Evolutionary conservation across 441 rosid species (phyloP), one percentile per base, ranked within the genome.

Genomic region (Omphalea diandra): DNA sequence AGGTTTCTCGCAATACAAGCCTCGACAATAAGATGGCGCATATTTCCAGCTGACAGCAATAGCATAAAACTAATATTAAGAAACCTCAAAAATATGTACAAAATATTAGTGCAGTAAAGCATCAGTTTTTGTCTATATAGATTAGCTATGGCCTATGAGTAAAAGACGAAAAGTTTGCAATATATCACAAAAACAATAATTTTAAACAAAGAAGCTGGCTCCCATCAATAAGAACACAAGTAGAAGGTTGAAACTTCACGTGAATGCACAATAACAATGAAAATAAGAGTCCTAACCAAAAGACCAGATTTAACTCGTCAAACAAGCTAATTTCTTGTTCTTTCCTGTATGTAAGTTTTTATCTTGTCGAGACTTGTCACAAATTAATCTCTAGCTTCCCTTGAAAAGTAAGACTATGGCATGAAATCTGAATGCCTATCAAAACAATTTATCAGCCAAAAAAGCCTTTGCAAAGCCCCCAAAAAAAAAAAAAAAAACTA

Each of bases 21-120:
- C 86, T 96, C 98, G 66, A 93, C 97, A 72, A 96, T 85, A 75
- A 96, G 88, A 88, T 96, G 99, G 32, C 90, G 88, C 99, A 93
- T 82, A 86, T 91, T 90, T 75, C 98, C 99, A 79, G 91, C 99
- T 96, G 90, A 68, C 55, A 72, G 47, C 22, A 65, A 64, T 15
- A 41, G 26, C 57, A 77, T 65, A 77, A 60, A 78, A 73, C 63
- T 72, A 12, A 53, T 73, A 69, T 74, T 68, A 80, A 70, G 56
- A 71, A 67, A 32, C 68, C 68, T 64, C 59, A 65, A 15, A 31
- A 52, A 1, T 6, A 64, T 14, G 40, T 27, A 27, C 2, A 17
- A 63, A 1, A 60, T n/a, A n/a, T 20, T 35, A 38, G 41, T 43
- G 12, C 6, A 1, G n/a, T 0, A 61, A 40, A 61, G 33, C 65